A percentile compares a stretch with the other conserved stretches of the same genome.
Evolutionary conservation across 2,329 filamentous ascomycete species (phyloP).

Genomic region (Neofusicoccum ribis): DNA sequence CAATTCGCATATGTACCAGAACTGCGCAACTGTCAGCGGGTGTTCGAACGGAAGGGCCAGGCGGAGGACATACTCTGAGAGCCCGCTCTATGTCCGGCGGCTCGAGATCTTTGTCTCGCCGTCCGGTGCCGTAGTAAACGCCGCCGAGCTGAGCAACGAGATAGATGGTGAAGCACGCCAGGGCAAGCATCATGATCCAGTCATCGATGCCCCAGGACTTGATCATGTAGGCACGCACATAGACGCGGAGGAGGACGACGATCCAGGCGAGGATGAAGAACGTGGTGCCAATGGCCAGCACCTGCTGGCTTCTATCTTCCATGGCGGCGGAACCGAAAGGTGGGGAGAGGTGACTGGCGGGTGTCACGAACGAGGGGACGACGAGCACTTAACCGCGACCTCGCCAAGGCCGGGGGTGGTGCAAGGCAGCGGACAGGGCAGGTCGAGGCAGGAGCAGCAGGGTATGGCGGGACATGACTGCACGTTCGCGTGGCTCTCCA

Average conservation of each 20-base stretch:
- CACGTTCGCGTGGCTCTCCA: not conserved
- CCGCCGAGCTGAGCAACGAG: slow-evolving; percentile 42
- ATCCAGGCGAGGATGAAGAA: slow-evolving; percentile 43
- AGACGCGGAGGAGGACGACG: slow-evolving; percentile 38
- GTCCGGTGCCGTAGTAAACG: slow-evolving; percentile 41
- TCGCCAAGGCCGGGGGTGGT: slow-evolving; percentile 5
- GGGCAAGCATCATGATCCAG: slow-evolving; percentile 41
- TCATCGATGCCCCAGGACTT: slow-evolving; percentile 44
- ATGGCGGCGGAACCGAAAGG: slow-evolving; percentile 1
- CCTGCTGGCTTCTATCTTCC: slow-evolving; percentile 27
- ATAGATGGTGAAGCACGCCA: slow-evolving; percentile 43
- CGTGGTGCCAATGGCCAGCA: slow-evolving; percentile 34
- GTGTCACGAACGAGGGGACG: not conserved
- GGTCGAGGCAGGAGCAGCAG: not conserved
- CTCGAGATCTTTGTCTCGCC: slow-evolving; percentile 36
- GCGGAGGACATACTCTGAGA: slow-evolving; percentile 27
- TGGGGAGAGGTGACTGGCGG: not conserved
- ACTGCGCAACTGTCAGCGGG: slow-evolving; percentile 32
- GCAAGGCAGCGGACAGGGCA: not conserved
- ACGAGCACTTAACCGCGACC: slow-evolving; percentile 13
- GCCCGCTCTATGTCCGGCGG: slow-evolving; percentile 32
- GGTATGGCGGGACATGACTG: not conserved
- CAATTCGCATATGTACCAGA: slow-evolving; percentile 59
- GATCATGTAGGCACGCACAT: slow-evolving; percentile 39
- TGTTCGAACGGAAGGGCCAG: not conserved